Evolutionary conservation across 805 yeast genomes (phyloP), one percentile per base, ranked within the genome.

Genomic region (Nakazawaea anatomiae): DNA sequence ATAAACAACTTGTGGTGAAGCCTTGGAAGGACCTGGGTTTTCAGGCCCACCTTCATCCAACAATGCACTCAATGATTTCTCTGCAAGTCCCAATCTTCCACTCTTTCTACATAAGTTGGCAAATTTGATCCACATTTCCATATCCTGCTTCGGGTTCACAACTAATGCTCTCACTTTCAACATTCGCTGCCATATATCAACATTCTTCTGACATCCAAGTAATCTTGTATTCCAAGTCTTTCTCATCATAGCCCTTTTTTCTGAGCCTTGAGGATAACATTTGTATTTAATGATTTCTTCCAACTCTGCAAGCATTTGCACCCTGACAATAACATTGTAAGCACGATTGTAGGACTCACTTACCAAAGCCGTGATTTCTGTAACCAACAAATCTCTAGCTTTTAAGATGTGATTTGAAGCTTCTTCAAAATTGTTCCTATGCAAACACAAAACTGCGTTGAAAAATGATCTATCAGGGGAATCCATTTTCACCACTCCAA

Each of bases 151-250:
- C 2, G 99, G 99, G 56, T 86, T 85, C 43, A 94, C 87, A 11
- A 94, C 98, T 44, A 94, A 74, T 0, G 97, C 92, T 51, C 99
- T 77, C 1, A 92, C 96, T 64, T 91, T 88, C 54, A 94, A 75
- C 82, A 94, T 85, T 61, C 97, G 76, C 65, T 92, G 97, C 99
- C 99, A 94, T n/a, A 91, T 90, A 69, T 94, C 99, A 47, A 94
- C 98, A 69, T 94, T 94, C 58, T 94, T 78, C 69, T 94, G 99
- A 62, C 97, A 90, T 1, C 98, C 98, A 54, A 89, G 71, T 47
- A 94, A 72, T 60, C 99, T 79, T 47, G 88, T 87, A 62, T 88
- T 89, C 99, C 99, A 95, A 0, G 98, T 92, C 58, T 85, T 82
- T 58, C 96, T 77, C 77, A 94, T 85, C 12, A 82, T 80, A 6